Base-by-base conservation (phyloP, 352 stramenopile species). In the Globisporangium irregulare region DNA sequence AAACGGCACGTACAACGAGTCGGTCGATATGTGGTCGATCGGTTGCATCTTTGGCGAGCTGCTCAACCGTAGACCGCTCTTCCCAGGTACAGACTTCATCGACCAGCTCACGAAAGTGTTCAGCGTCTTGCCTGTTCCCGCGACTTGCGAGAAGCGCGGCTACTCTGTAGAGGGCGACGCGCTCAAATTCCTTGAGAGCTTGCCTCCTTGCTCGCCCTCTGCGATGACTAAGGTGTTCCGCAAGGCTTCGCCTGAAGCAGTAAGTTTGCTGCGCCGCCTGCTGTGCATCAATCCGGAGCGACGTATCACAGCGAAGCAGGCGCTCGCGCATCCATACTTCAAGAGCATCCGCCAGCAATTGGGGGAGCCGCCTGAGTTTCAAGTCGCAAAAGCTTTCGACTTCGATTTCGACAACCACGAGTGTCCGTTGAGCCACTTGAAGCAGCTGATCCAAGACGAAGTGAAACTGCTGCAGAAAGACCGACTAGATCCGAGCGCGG, bases 31-130 rank as follows among this genome's bases (percentile, higher is more conserved):
- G 86, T 94, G 87, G 87, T 93, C 84, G 1, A 90, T 95, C 41
- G 87, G 87, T 25, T 95, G 87, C 73, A 99, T 99, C 69, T 92
- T 99, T 50, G 97, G 95, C 3, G 97, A 97, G 69, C 73, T 97
- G 59, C 76, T 97, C 1, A 89, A 91, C 59, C 82, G 87, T 24
- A 78, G 86, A 27, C 87, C 87, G 34, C 74, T 94, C 51, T 93
- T 94, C 59, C 84, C 87, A 4, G 87, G 87, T 20, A 77, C 78
- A 8, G 85, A 94, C 53, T 94, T 94, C 56, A 81, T 94, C 68
- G 87, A 93, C 67, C 87, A 94, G 58, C 79, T 93, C 64, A 89
- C 87, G 2, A 73, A 82, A 0, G 81, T 95, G 27, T 95, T 93
- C 63, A 82, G 73, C 36, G 77, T 95, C 32, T 27, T 95, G 32